These are phyloP conservation scores for Coemansia sp. DNA, from an alignment of 192 early-diverging fungal species.

Conservation along the genomic window DNA sequence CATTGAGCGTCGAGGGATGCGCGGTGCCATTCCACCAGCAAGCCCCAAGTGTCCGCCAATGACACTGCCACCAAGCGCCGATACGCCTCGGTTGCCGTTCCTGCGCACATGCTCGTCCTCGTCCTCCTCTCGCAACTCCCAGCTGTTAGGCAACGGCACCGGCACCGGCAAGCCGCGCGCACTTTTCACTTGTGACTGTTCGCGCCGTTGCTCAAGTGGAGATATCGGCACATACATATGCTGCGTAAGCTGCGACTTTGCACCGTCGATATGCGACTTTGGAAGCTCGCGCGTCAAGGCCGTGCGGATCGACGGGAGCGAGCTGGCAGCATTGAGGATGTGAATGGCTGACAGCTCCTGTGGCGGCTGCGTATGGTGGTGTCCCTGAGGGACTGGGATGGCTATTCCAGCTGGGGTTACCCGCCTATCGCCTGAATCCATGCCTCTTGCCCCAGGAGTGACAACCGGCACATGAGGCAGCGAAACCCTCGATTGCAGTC, in stretches of 20 bases:
- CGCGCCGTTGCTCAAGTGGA: conserved; percentile 50
- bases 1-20: conserved; percentile 36
- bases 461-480: conserved; percentile 19
- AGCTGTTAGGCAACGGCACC: conserved; percentile 10
- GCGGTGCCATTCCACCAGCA: conserved; percentile 2
- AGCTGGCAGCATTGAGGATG: conserved; percentile 45
- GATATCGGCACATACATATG: conserved; percentile 52
- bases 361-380: conserved; percentile 9
- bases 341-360: conserved; percentile 50
- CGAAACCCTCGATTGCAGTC: conserved; percentile 37
- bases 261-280: conserved; percentile 20
- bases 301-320: conserved; percentile 42
- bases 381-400: background rate
- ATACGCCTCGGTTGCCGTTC: background rate
- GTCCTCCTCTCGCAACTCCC: conserved; percentile 46
- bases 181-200: conserved; percentile 18
- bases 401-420: background rate
- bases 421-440: conserved; percentile 5
- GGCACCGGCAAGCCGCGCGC: background rate
- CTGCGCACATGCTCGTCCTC: conserved; percentile 34
- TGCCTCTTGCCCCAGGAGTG: background rate
- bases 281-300: conserved; percentile 19
- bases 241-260: conserved; percentile 23
- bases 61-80: conserved; percentile 10
- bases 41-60: conserved; percentile 5